Conservation (phyloP, 495 filamentous ascomycete genomes). For the Talaromyces stipitatus region DNA sequence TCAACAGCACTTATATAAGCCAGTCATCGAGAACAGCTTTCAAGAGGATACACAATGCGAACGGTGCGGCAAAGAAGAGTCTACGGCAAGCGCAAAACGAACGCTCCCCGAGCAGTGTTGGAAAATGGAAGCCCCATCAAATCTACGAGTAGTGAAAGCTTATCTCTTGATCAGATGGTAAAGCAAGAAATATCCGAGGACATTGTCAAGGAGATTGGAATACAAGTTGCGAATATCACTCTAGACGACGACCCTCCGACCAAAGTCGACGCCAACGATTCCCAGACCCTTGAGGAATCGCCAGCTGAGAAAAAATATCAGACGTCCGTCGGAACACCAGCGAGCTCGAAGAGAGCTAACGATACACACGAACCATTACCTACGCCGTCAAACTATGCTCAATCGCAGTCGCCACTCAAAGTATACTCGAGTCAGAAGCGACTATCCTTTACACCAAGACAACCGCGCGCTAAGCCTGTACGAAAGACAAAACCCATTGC, state of each 20-base stretch:
- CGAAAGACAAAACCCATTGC: constrained; percentile 12
- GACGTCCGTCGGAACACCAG: neutral
- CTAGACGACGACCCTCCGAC: constrained; percentile 13
- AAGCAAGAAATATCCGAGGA: neutral
- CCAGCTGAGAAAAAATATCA: neutral
- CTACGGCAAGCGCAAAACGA: constrained; percentile 34
- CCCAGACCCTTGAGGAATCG: neutral
- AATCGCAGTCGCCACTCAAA: neutral
- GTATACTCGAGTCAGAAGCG: neutral
- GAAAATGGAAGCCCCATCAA: constrained; percentile 28
- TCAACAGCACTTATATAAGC: neutral
- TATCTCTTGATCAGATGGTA: neutral
- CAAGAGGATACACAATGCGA: constrained; percentile 10
- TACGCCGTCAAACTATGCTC: neutral
- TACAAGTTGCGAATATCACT: constrained; percentile 27
- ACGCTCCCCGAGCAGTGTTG: constrained; percentile 34
- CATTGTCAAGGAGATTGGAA: constrained; percentile 20
- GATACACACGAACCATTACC: neutral
- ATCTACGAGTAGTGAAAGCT: neutral
- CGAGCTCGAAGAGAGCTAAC: constrained; percentile 1
- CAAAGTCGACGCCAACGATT: neutral
- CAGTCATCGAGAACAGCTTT: neutral
- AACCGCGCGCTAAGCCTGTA: neutral
- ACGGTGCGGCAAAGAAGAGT: constrained; percentile 26
- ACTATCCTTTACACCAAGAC: constrained; percentile 6